Conservation (phyloP, 208 protist genomes). For the Crithidia expoeki region DNA sequence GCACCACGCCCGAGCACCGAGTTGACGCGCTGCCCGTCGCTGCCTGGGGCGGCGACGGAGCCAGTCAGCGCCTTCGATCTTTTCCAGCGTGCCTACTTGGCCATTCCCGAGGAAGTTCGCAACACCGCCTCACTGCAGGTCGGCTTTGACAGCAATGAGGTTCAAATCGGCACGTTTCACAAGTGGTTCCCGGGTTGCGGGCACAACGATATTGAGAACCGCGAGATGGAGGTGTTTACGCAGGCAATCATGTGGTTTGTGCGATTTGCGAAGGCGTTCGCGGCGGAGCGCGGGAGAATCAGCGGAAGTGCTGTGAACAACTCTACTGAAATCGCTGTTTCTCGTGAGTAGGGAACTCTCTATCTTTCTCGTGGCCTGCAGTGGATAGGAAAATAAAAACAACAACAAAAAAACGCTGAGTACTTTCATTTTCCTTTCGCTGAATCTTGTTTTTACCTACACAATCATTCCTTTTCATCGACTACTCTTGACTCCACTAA, state of each 20-base stretch:
- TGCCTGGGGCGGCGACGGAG: neutral
- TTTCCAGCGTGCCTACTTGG: conserved; percentile 21
- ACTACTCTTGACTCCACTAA: too few species aligned
- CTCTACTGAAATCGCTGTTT: neutral
- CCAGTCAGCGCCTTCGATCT: conserved; percentile 18
- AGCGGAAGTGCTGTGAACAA: neutral
- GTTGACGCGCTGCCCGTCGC: neutral
- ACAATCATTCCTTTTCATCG: neutral
- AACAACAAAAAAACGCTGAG: neutral
- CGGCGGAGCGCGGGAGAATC: conserved; percentile 9
- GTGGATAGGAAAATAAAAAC: too few species aligned
- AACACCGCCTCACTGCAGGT: neutral
- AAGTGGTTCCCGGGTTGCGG: conserved; percentile 56
- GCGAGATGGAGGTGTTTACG: conserved; percentile 24
- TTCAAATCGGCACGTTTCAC: conserved; percentile 37
- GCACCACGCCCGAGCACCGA: neutral
- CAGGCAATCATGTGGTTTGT: conserved; percentile 40
- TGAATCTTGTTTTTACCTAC: too few species aligned
- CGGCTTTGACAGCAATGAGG: conserved; percentile 7
- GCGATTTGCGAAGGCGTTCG: conserved; percentile 23
- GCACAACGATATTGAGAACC: conserved; percentile 73
- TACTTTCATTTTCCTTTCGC: neutral
- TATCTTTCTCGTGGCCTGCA: neutral
- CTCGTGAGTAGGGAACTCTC: neutral
- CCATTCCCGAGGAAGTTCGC: conserved; percentile 8